Base-by-base conservation (phyloP, 495 filamentous ascomycete species). In the Staphylotrichum tortipilum region DNA sequence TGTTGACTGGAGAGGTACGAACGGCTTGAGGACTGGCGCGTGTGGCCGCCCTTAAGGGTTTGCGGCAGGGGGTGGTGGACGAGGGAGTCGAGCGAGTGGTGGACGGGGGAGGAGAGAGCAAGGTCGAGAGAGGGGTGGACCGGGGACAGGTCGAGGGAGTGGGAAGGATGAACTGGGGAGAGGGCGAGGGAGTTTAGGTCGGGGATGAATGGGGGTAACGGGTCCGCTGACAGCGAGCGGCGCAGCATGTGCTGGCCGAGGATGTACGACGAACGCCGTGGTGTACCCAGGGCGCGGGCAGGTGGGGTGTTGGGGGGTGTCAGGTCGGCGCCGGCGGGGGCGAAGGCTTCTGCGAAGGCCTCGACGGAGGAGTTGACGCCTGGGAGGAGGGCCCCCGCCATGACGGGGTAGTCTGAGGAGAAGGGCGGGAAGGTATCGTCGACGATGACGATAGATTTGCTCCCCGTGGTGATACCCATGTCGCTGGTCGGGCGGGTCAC, bases 401-500 rank as follows among this genome's bases (percentile, higher is more conserved):
- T 76, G 19, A 44, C 40, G 1, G 72, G 71, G 15, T 64, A 65
- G 21, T 66, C 68, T n/a, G n/a, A n/a, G n/a, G n/a, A n/a, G 11
- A 53, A 61, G 23, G 67, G 61, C 17, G 74, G 49, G 3, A 55
- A 22, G 4, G 81, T 83, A 45, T 84, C 84, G 60, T 95, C 86
- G 14, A 94, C 80, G 56, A 95, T 92, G 24, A 94, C 79, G 54
- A 95, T 92, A 0, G 88, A 94, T 53, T 86, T 78, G 65, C 87
- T 94, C 7, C 86, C 87, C 31, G 72, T 75, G 0, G 88, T 91
- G 28, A 94, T 71, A 24, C 74, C 81, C 44, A 61, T 63, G 48
- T 76, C 72, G 40, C 71, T 75, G 10, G 52, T 53, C 4, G 69
- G 66, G 14, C 68, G 60, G 11, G 57, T 46, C 22, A 66, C 55